Base-by-base conservation (phyloP, 2,329 filamentous ascomycete species). In the Monosporascus sp. region DNA sequence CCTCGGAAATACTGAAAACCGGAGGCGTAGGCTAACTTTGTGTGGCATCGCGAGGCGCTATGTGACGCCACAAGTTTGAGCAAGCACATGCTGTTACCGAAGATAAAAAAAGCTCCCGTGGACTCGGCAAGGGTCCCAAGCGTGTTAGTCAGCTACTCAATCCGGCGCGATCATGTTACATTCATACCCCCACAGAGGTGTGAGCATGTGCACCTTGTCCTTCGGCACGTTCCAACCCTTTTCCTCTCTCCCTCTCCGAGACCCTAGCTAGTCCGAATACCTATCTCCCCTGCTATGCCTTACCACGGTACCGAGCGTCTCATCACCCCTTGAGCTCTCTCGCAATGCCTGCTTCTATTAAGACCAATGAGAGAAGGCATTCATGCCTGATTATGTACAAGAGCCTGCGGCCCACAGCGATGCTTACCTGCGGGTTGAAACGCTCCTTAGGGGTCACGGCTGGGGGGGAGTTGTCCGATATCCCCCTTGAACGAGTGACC, bases 191-290 rank as follows among this genome's bases (percentile, higher is more conserved):
- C 56, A 36, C 46, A 50, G 56, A 46, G 42, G 25, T 50, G 55
- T 61, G 53, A 58, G 59, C 56, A 55, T 58, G 53, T 46, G 51
- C 57, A 54, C 51, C 55, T 60, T 58, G 56, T 61, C 61, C 60
- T 60, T 60, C 61, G 59, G 61, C 62, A 62, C 59, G 62, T 66
- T 67, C 66, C 64, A 66, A 65, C 51, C 51, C 57, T 61, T 54
- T 54, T 57, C 55, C 54, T 53, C 53, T 57, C 52, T 55, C 54
- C 55, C 54, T 54, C 55, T 57, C 57, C 54, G 55, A 53, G 54
- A 55, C 56, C 54, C 51, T 53, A 59, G 53, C 56, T 54, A 47
- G 25, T 37, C 20, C 41, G 22, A 22, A 34, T 51, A 57, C 57
- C 59, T 31, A 27, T 44, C 14, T 31, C 7, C 42, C 42, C 42